phyloP scores from a whole-genome alignment of 352 stramenopile genomes.

The Globisporangium iwayamae region DNA sequence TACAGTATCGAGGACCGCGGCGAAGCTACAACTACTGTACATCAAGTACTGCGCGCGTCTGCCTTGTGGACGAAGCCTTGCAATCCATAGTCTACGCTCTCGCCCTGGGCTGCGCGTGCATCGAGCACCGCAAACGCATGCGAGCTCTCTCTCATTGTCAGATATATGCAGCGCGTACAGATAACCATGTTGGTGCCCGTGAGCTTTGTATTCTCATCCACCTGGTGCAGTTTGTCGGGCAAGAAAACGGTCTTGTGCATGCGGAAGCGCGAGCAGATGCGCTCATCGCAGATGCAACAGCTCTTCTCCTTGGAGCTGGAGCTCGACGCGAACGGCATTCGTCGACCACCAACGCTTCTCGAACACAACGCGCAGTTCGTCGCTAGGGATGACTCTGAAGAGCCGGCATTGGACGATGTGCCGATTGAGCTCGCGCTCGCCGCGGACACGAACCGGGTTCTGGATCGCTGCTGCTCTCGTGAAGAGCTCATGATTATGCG shows the following conservation, averaged over 20 bases:
- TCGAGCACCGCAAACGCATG: conserved; percentile 14
- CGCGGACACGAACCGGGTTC: too few species aligned
- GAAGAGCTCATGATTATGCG: conserved; percentile 17
- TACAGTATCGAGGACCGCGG: too few species aligned
- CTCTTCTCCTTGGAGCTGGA: neutral
- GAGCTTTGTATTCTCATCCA: conserved; percentile 18
- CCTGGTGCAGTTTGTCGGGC: conserved; percentile 5
- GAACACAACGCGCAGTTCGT: conserved; percentile 24
- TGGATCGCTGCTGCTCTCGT: too few species aligned
- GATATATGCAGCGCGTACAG: conserved; percentile 30
- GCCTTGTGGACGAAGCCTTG: too few species aligned
- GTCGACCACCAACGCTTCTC: neutral
- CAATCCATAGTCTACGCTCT: neutral
- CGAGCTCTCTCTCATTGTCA: neutral
- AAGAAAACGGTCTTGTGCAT: conserved; percentile 21
- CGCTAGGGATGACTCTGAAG: too few species aligned
- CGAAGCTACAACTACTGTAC: too few species aligned
- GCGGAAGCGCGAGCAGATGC: conserved; percentile 19
- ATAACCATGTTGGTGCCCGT: conserved; percentile 17
- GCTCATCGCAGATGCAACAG: conserved; percentile 5
- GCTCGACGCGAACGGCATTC: neutral
- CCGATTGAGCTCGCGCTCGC: too few species aligned
- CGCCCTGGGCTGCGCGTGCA: neutral
- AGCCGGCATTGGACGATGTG: too few species aligned
- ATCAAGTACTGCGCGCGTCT: too few species aligned